Base-by-base conservation (phyloP, 192 early-diverging fungal genomes). In the Coemansia sp. region DNA sequence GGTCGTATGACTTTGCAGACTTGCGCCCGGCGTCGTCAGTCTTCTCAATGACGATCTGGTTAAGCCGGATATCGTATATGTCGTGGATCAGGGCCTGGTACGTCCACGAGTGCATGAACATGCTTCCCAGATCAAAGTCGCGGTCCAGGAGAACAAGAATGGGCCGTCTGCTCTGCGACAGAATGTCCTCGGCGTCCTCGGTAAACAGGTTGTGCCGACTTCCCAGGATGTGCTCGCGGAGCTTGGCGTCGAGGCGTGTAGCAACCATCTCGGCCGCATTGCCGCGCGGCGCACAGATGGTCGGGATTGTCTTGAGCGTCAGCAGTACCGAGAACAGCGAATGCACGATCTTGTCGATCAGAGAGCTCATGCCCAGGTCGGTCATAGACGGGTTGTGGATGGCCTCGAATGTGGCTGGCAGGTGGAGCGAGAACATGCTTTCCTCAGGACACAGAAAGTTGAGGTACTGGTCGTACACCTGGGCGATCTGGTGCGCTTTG, bases 71-170 rank as follows among this genome's bases (percentile, higher is more conserved):
- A 38, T 94, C 92, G 37, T 95, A 85, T 3, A 98, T 84, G 72
- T 99, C 97, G 76, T 99, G 96, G 13, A 99, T 85, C 25, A 99
- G 83, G 1, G 94, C 91, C 62, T 95, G 89, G 73, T 99, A 99
- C 0, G 96, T 98, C 97, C 97, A 99, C 9, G 96, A 92, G 75
- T 99, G 97, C 57, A 82, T 87, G 50, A 99, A 83, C 88, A 99
- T 94, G 11, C 91, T 85, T 9, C 86, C 84, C 48, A 98, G 72
- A 76, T 99, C 97, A 80, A 96, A 76, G 64, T 91, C 92, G 34
- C 97, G 84, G 57, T 99, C 97, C 27, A 97, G 72, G 10, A 99
- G 73, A 13, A 99, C 86, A 50, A 99, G 79, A 6, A 96, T 89
- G 57, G 80, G 81, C 55, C 88, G 90, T 27, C 85, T 75, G 61